Conservation (phyloP, 2,329 filamentous ascomycete species). For the Apiospora hydei region DNA sequence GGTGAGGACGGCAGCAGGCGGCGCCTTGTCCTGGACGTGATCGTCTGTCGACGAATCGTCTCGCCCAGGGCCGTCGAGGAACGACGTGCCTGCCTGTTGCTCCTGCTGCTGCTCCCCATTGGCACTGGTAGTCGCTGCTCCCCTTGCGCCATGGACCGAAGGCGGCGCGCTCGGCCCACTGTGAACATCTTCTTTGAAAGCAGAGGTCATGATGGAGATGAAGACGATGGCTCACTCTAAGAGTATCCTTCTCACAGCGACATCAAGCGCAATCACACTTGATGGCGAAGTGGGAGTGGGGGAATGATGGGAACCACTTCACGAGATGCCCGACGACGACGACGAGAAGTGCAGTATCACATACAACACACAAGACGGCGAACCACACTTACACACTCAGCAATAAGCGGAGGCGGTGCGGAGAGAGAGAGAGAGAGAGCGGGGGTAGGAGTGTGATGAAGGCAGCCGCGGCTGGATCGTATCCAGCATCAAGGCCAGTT, state of each 20-base stretch:
- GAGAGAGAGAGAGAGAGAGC: neutral
- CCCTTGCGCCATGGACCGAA: neutral
- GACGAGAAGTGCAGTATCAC: neutral
- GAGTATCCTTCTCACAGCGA: neutral
- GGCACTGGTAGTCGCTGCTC: neutral
- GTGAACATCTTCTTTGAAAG: neutral
- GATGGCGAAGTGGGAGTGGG: neutral
- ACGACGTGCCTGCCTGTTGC: neutral
- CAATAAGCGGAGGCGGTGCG: neutral
- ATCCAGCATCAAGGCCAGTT: neutral
- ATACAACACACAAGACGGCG: neutral
- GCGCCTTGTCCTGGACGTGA: slow-evolving; percentile 40
- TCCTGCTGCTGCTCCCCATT: neutral
- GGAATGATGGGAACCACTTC: too few species aligned
- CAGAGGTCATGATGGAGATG: slow-evolving; percentile 5
- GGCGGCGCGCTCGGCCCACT: neutral
- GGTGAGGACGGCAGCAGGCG: slow-evolving; percentile 33
- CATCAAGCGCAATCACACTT: neutral
- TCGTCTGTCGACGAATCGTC: slow-evolving; percentile 36
- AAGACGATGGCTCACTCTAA: neutral
- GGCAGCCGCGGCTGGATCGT: slow-evolving; percentile 1
- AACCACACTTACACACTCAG: neutral
- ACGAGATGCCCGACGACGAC: neutral
- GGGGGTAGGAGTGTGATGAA: neutral
- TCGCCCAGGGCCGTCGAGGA: neutral